Base-by-base conservation (phyloP, 2,329 filamentous ascomycete genomes). In the Botrytis porri region DNA sequence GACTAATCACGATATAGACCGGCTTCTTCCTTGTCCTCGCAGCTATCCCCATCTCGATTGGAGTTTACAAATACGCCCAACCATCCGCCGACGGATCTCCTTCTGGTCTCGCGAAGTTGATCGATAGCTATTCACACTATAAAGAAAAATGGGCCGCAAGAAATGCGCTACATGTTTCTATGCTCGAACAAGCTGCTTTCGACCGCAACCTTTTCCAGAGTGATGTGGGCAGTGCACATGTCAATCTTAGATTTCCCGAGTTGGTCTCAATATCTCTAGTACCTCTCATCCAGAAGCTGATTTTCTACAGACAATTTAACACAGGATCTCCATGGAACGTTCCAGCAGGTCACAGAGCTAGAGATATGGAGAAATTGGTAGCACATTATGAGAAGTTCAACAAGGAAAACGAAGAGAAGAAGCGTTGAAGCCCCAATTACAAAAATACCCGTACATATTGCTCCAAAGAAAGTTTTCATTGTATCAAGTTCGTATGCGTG, bases 191-290 rank as follows among this genome's bases (percentile, higher is more conserved):
- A 82, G 90, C 89, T 37, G 89, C 87, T 51, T 82, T 84, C 69
- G 90, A 92, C 80, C 83, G 88, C 74, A 87, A 89, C 76, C 80
- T 92, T 76, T 90, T 91, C 80, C 83, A 85, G 43, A 84, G 82
- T 73, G 81, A 82, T 72, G 78, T 82, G 35, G 82, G 84, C 76
- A 83, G 82, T 71, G 78, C 78, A 64, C 81, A 84, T 76, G 83
- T 89, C 62, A 84, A 88, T 32, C 81, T 92, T 81, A 87, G 82
- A 79, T 89, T 87, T 78, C 89, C 88, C 48, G 90, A 92, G 90
- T 92, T 87, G 75, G 89, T 87, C 70, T 41, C 64, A 67, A 20
- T 20, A 57, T 25, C 62, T 32, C 39, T 20, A n/a, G 8, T 70
- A 35, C 10, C 25, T 51, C 51, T 32, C 29, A 54, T 39, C 18